Conservation (phyloP, 768 basidiomycete species). For the Gloeostereum incarnatum region DNA sequence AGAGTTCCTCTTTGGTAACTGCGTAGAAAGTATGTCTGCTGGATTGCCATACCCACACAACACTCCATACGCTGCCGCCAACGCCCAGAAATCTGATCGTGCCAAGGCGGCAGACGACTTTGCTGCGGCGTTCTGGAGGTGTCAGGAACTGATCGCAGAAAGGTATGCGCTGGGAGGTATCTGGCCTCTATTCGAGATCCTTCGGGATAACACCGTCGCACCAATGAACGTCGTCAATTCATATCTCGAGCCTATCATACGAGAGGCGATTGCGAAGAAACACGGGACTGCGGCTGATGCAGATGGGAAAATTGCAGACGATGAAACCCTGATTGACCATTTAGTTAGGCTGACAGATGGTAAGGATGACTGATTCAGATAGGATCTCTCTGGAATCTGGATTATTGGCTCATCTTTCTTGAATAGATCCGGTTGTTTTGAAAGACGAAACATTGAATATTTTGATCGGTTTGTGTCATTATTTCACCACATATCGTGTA, state of each 20-base stretch:
- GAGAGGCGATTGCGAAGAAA: slow-evolving; percentile 29
- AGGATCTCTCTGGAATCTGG: too few relatives aligned
- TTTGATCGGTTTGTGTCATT: slow-evolving; percentile 24
- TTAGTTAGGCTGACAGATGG: slow-evolving; percentile 40
- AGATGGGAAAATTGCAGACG: slow-evolving; percentile 22
- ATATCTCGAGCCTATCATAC: slow-evolving; percentile 43
- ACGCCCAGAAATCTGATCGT: slow-evolving; percentile 11
- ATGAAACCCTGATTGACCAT: slow-evolving; percentile 46
- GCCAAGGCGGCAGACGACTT: slow-evolving; percentile 31
- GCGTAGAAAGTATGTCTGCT: slow-evolving; percentile 41
- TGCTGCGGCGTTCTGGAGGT: slow-evolving; percentile 36
- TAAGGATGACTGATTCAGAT: slow-evolving; percentile 6
- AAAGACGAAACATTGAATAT: slow-evolving; percentile 44
- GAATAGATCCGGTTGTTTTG: slow-evolving; percentile 30
- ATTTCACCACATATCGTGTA: background rate
- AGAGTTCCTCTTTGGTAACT: slow-evolving; percentile 55
- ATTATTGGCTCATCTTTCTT: background rate
- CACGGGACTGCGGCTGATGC: slow-evolving; percentile 19
- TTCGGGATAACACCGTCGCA: slow-evolving; percentile 29
- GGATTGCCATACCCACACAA: slow-evolving; percentile 45
- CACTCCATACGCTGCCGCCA: slow-evolving; percentile 14
- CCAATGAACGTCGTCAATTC: slow-evolving; percentile 46
- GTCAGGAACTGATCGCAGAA: slow-evolving; percentile 31
- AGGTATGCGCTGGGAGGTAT: slow-evolving; percentile 37
- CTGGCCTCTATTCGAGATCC: slow-evolving; percentile 48